These are phyloP conservation scores for Periconia sp. DNA, from an alignment of 2,329 filamentous ascomycete genomes.

Conservation along the genomic window DNA sequence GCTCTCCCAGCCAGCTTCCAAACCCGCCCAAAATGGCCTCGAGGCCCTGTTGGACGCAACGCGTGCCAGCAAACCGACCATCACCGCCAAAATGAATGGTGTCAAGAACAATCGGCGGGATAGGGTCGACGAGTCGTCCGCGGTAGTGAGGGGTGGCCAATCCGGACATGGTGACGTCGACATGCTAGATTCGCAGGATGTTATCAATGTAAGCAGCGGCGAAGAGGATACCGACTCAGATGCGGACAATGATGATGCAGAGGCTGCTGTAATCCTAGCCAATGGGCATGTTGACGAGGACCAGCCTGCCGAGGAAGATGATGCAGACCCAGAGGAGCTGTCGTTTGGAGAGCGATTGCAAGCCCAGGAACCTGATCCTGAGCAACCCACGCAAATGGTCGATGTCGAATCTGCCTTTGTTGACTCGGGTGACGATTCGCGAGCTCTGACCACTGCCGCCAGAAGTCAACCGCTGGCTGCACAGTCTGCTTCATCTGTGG, in stretches of 20 bases:
- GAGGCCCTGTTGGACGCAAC: conserved; percentile 38
- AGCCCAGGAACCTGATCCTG: conserved; percentile 65
- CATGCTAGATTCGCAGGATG: conserved; percentile 42
- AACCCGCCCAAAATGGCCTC: conserved; percentile 34
- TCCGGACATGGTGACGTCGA: conserved; percentile 52
- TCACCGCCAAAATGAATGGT: conserved; percentile 59
- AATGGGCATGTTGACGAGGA: conserved; percentile 36
- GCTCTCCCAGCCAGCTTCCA: conserved; percentile 35
- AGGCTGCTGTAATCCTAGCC: conserved; percentile 22
- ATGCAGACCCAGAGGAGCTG: conserved; percentile 60
- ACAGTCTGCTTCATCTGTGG: conserved; percentile 79
- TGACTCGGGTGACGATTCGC: conserved; percentile 52
- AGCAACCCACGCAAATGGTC: conserved; percentile 59
- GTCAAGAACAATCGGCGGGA: conserved; percentile 57
- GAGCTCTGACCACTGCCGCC: conserved; percentile 50
- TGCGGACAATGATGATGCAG: conserved; percentile 34
- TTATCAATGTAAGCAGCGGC: conserved; percentile 57
- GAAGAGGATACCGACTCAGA: conserved; percentile 47
- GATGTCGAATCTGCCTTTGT: conserved; percentile 70
- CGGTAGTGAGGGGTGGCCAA: conserved; percentile 59
- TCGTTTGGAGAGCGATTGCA: conserved; percentile 89
- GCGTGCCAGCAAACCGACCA: conserved; percentile 40
- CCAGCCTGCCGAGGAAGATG: conserved; percentile 43
- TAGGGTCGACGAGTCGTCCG: conserved; percentile 63
- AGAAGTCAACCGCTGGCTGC: conserved; percentile 59